These are phyloP conservation scores for Phascolomyces articulosus DNA, from an alignment of 371 early-diverging fungal species.

Conservation along the genomic window DNA sequence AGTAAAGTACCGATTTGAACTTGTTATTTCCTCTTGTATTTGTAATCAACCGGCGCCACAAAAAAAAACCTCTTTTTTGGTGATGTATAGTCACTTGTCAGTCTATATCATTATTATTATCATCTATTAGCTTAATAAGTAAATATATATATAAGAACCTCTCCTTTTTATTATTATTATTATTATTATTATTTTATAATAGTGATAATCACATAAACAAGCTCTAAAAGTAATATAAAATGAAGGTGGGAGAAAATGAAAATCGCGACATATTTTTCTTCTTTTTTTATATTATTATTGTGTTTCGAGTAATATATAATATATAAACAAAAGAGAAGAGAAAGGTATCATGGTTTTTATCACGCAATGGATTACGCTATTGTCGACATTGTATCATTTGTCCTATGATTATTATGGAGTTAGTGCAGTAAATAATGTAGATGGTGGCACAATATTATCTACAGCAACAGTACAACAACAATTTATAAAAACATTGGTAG, in stretches of 20 bases:
- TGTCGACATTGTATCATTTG: conserved; percentile 9
- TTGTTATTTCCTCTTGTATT: background rate
- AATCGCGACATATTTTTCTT: no score
- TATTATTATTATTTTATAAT: no score
- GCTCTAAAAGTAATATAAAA: no score
- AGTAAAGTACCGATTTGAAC: conserved; percentile 4
- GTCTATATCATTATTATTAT: background rate
- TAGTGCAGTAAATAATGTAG: background rate
- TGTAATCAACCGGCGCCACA: conserved; percentile 12
- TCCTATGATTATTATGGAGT: no score
- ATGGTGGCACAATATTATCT: background rate
- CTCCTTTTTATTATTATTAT: background rate
- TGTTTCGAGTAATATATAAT: background rate
- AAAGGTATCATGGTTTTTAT: background rate
- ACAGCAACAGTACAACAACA: no score
- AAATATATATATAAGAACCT: no score
- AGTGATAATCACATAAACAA: no score
- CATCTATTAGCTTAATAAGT: background rate
- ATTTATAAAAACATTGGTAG: conserved; percentile 17
- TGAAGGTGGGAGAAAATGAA: no score
- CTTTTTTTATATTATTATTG: no score
- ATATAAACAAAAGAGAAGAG: background rate
- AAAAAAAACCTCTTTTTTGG: background rate
- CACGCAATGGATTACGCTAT: conserved; percentile 13
- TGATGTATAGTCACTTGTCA: background rate